Conservation (phyloP, 1,284 basidiomycete genomes). For the Thelephora terrestris region DNA sequence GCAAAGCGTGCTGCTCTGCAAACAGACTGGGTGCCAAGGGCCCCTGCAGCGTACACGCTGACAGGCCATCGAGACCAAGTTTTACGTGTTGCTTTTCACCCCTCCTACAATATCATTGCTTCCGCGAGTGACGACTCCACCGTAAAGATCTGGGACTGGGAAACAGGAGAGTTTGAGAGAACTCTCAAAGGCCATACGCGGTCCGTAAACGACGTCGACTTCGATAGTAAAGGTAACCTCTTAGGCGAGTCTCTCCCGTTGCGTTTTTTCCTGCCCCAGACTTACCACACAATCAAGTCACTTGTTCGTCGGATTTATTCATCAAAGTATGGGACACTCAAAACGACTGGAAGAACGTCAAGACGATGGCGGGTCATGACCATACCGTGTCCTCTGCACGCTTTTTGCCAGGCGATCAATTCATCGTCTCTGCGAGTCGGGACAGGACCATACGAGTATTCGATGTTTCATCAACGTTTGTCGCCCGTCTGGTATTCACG, state of each 20-base stretch:
- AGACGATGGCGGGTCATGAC: conserved; percentile 85
- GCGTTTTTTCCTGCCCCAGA: neutral
- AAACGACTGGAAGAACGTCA: conserved; percentile 83
- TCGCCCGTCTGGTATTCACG: conserved; percentile 2
- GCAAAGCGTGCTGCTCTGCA: conserved; percentile 44
- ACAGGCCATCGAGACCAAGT: conserved; percentile 74
- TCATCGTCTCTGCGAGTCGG: conserved; percentile 77
- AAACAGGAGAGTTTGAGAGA: conserved; percentile 85
- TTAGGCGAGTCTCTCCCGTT: conserved; percentile 46
- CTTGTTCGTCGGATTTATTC: conserved; percentile 83
- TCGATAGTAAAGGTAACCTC: conserved; percentile 74
- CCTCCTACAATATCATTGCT: conserved; percentile 74
- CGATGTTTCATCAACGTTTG: conserved; percentile 77
- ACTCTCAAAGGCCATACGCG: conserved; percentile 91
- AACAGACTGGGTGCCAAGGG: conserved; percentile 76
- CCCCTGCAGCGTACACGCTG: conserved; percentile 70
- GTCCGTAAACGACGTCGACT: conserved; percentile 80
- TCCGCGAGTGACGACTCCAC: conserved; percentile 83
- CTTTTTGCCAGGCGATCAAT: conserved; percentile 79
- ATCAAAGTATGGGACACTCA: conserved; percentile 89
- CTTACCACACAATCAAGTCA: conserved; percentile 38
- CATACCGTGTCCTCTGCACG: conserved; percentile 81
- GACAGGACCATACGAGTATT: conserved; percentile 83
- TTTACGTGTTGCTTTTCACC: conserved; percentile 80
- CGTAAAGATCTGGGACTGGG: conserved; percentile 94